Conservation (phyloP, 345 rosid genomes). For the Trapa incisa region DNA sequence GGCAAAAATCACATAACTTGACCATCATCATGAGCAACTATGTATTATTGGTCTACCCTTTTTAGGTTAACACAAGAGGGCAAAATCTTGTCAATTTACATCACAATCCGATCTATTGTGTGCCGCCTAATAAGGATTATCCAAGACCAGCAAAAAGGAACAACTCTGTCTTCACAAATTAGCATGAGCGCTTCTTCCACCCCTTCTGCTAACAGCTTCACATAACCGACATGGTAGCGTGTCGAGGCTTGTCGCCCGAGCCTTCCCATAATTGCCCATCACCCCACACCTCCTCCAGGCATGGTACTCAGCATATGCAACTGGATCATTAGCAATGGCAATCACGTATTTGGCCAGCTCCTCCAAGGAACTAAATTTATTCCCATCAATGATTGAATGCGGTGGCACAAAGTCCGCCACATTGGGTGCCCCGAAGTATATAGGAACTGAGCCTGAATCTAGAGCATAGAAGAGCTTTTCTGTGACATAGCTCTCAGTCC, state of each 20-base stretch:
- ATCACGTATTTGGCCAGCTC: conserved; percentile 59
- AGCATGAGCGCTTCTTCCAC: conserved; percentile 46
- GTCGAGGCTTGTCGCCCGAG: conserved; percentile 64
- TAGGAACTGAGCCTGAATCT: conserved; percentile 77
- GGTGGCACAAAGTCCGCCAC: conserved; percentile 79
- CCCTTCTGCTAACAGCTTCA: conserved; percentile 55
- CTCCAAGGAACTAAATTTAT: conserved; percentile 49
- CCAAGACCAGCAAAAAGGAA: not conserved
- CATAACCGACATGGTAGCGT: conserved; percentile 85
- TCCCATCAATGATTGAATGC: conserved; percentile 71
- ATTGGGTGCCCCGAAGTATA: conserved; percentile 85
- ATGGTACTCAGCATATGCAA: conserved; percentile 76
- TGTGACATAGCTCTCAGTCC: conserved; percentile 71
- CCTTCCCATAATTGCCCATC: conserved; percentile 47
- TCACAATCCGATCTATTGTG: not conserved
- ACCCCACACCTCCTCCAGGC: conserved; percentile 95
- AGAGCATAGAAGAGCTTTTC: conserved; percentile 90
- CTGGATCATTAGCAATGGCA: conserved; percentile 52
- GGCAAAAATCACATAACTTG: not conserved
- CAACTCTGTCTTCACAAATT: not conserved
- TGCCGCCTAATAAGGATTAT: too few relatives aligned
- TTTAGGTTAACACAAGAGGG: not conserved
- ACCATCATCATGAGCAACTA: not conserved
- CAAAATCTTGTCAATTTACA: not conserved
- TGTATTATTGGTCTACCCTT: not conserved